Base-by-base conservation (phyloP, 257 asterid genomes). In the Petunia axillaris region DNA sequence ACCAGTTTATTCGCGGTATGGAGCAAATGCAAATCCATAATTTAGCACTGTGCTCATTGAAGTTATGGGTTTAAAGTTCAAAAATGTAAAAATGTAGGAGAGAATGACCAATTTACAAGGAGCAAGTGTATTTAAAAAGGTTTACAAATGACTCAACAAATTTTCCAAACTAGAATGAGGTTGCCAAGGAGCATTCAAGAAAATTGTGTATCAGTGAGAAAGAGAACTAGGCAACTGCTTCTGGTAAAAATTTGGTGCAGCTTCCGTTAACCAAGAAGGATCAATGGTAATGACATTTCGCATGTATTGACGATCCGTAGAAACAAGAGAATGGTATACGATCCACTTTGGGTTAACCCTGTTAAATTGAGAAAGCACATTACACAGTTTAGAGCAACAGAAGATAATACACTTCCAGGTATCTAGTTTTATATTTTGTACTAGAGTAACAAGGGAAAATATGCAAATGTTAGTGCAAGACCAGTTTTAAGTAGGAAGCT, bases 321-420 rank as follows among this genome's bases (percentile, higher is more conserved):
- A 92, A 82, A 95, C 97, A 46, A 95, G 91, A 5, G 98, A 91
- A 79, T 90, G 94, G 90, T 89, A 95, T 70, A 95, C 75, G 0
- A 95, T 89, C 94, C 97, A 95, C 90, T 93, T 95, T 2, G 99
- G 99, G 78, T 93, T 92, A 9, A 93, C 98, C 77, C 99, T 95
- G 93, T 83, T 87, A 4, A 62, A 68, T 10, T 44, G 6, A 78
- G 52, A 16, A 63, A 38, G 16, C 58, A 58, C 79, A 6, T 58
- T 82, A 57, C 16, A 41, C 8, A 4, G 25, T 43, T 70, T 53
- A 59, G 36, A 59, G 70, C n/a, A 67, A 66, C 52, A 13, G 52
- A 40, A 48, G 15, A n/a, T 39, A 64, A 64, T 38, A 64, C 73
- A 66, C 53, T 6, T 65, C 6, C 3, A 65, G 36, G 13, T 16